Conservation (phyloP, 768 basidiomycete species). For the Pleurotus djamor region DNA sequence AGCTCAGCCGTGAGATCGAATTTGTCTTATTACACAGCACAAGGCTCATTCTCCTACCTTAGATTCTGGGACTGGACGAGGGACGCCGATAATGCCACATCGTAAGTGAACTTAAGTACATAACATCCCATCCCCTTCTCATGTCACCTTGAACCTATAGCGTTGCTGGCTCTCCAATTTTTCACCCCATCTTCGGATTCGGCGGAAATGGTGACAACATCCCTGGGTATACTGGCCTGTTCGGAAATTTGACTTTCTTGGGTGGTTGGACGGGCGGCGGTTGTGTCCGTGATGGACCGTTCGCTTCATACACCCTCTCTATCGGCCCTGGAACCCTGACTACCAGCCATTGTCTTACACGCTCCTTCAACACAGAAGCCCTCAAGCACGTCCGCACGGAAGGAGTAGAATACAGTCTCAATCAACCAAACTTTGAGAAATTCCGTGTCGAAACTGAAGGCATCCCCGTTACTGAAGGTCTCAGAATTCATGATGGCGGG, state of each 20-base stretch:
- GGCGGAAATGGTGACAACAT: conserved; percentile 31
- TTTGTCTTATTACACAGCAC: background rate
- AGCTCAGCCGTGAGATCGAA: conserved; percentile 22
- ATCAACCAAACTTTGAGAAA: conserved; percentile 23
- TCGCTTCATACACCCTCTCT: conserved; percentile 26
- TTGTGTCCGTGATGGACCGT: conserved; percentile 29
- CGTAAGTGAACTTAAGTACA: conserved; percentile 15
- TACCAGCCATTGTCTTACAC: conserved; percentile 31
- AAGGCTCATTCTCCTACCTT: background rate
- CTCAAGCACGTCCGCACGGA: conserved; percentile 14
- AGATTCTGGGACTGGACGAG: conserved; percentile 42
- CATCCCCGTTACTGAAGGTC: conserved; percentile 17
- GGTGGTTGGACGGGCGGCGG: conserved; percentile 14
- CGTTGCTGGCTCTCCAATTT: conserved; percentile 28
- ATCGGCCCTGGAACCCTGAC: conserved; percentile 29
- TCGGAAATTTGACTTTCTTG: conserved; percentile 8
- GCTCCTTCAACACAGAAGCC: conserved; percentile 22
- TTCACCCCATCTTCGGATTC: conserved; percentile 32
- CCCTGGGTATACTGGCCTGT: conserved; percentile 16
- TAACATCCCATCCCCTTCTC: background rate
- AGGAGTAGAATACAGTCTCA: conserved; percentile 18
- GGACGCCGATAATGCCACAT: conserved; percentile 22
- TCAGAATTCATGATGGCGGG: conserved; percentile 31
- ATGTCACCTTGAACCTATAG: conserved; percentile 14
- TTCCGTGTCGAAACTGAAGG: conserved; percentile 37